phyloP scores from a whole-genome alignment of 495 filamentous ascomycete species.

The Tuber magnatum region DNA sequence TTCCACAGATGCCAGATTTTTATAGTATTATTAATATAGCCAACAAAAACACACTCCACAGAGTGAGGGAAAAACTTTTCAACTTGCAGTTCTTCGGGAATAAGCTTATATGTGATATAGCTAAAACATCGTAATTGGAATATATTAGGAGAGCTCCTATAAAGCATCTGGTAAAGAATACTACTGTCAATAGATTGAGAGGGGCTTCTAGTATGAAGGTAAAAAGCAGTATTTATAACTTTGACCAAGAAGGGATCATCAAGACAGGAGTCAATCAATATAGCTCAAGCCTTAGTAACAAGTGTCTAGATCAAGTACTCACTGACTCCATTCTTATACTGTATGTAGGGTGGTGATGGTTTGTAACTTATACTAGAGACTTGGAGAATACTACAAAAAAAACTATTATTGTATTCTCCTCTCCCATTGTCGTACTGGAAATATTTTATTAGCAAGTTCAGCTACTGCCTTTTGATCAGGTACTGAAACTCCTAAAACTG shows the following conservation, averaged over 20 bases:
- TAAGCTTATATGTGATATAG: background rate
- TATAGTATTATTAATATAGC: background rate
- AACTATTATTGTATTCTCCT: slow-evolving; percentile 3
- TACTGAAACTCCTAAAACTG: background rate
- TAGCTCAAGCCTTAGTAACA: background rate
- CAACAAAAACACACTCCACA: slow-evolving; percentile 4
- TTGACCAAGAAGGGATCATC: background rate
- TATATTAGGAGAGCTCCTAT: background rate
- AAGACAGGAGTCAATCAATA: slow-evolving; percentile 1
- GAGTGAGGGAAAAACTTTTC: background rate
- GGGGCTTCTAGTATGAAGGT: background rate
- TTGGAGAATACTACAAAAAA: background rate
- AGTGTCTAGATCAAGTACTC: background rate
- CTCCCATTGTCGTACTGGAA: slow-evolving; percentile 4
- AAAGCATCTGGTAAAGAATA: background rate
- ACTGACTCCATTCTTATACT: slow-evolving; percentile 11
- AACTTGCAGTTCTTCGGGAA: slow-evolving; percentile 6
- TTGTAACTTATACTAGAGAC: background rate
- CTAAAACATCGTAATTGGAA: background rate
- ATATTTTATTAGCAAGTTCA: background rate
- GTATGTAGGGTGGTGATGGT: slow-evolving; percentile 5
- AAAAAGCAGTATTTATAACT: background rate
- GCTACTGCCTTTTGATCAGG: background rate
- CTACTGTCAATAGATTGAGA: background rate
- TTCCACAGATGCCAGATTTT: slow-evolving; percentile 11